Percentiles rank a stretch among this genome's conserved stretches.
These are phyloP conservation scores for Nakaseomyces sp. DNA, from an alignment of 1,139 yeast species.

Conservation along the genomic window DNA sequence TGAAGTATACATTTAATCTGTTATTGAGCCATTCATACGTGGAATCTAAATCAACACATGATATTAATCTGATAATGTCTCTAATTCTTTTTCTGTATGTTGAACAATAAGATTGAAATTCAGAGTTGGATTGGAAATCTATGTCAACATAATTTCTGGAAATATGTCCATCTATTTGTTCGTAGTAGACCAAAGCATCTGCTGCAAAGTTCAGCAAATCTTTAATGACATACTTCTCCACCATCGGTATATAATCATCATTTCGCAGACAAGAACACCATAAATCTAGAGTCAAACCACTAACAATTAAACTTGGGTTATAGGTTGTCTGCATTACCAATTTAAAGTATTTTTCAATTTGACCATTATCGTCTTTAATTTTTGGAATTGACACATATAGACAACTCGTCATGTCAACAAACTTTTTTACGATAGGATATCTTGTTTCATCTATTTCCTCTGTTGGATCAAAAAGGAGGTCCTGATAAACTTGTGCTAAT, in stretches of 20 bases:
- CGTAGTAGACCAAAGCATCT: conserved; percentile 67
- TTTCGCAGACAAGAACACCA: conserved; percentile 88
- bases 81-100: conserved; percentile 81
- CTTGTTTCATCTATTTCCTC: conserved; percentile 70
- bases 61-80: conserved; percentile 79
- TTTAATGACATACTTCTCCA: conserved; percentile 45
- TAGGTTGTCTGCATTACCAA: conserved; percentile 73
- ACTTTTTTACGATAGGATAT: conserved; percentile 75
- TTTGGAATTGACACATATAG: conserved; percentile 49
- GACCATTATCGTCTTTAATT: conserved; percentile 26
- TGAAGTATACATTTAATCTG: conserved; percentile 63
- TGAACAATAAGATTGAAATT: conserved; percentile 63
- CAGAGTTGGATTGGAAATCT: conserved; percentile 86
- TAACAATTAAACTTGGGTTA: conserved; percentile 80
- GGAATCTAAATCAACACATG: conserved; percentile 77
- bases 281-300: conserved; percentile 84
- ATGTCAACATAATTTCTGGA: conserved; percentile 61
- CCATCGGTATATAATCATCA: conserved; percentile 48
- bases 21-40: conserved; percentile 76
- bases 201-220: conserved; percentile 70
- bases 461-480: conserved; percentile 52
- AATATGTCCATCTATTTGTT: conserved; percentile 54
- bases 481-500: conserved; percentile 55
- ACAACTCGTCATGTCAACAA: conserved; percentile 90
- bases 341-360: conserved; percentile 47